phyloP scores from a whole-genome alignment of 345 rosid genomes.

The Boechera stricta region DNA sequence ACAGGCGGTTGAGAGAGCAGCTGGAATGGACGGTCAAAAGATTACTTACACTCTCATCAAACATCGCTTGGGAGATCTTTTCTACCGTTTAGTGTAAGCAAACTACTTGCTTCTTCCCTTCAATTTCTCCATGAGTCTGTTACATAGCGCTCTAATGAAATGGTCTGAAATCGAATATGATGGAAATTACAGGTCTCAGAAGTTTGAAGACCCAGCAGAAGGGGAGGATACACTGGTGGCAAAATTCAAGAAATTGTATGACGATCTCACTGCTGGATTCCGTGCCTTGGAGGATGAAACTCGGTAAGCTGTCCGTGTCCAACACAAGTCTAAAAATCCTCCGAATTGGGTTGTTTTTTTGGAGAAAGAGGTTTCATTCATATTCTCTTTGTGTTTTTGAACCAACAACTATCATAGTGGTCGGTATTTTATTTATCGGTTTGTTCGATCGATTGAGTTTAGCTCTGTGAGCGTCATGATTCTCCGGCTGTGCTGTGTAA shows the following conservation, averaged over 20 bases:
- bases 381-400: slow-evolving; percentile 42
- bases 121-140: neutral
- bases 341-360: slow-evolving; percentile 30
- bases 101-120: slow-evolving; percentile 2
- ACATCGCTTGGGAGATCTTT: slow-evolving; percentile 97
- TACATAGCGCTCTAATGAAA: slow-evolving; percentile 5
- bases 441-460: slow-evolving; percentile 39
- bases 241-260: slow-evolving; percentile 81
- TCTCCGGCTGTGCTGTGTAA: slow-evolving; percentile 40
- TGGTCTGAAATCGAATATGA: slow-evolving; percentile 2
- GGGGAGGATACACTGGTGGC: slow-evolving; percentile 88
- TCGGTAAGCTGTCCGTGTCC: slow-evolving; percentile 55
- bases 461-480: slow-evolving; percentile 37
- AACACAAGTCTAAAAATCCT: neutral
- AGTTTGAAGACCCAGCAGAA: slow-evolving; percentile 99
- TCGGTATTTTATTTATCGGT: slow-evolving; percentile 44
- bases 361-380: slow-evolving; percentile 34
- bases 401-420: slow-evolving; percentile 46
- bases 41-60: slow-evolving; percentile 88
- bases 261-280: slow-evolving; percentile 93
- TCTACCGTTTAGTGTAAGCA: slow-evolving; percentile 91
- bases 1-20: slow-evolving; percentile 97
- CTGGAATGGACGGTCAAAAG: slow-evolving; percentile 99
- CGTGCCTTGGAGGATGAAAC: slow-evolving; percentile 95
- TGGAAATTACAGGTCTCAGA: slow-evolving; percentile 75